Evolutionary conservation across 176 grass and related monocot species (phyloP).

Genomic region (Avena eriantha): DNA sequence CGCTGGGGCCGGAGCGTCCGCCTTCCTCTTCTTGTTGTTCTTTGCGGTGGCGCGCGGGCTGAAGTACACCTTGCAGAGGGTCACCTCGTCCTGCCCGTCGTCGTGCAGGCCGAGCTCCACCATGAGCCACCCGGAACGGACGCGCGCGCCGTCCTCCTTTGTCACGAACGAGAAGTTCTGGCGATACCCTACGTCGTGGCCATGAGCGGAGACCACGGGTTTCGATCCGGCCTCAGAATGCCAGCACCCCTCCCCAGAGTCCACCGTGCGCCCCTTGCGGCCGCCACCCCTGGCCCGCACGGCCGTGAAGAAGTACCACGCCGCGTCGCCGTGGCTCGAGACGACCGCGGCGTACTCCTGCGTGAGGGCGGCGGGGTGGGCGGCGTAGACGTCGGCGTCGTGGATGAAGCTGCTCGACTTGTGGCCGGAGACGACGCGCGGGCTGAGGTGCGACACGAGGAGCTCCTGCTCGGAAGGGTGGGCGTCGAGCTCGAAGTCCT

Average conservation of each 20-base stretch:
- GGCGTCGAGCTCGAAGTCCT: neutral
- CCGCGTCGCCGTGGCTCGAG: slow-evolving; percentile 32
- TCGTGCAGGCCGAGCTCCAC: slow-evolving; percentile 49
- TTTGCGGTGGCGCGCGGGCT: slow-evolving; percentile 29
- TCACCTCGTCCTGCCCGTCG: neutral
- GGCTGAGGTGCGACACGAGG: slow-evolving; percentile 29
- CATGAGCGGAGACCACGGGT: neutral
- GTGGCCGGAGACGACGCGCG: neutral
- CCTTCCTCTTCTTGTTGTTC: slow-evolving; percentile 51
- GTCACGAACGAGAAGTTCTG: slow-evolving; percentile 50
- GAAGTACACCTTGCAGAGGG: slow-evolving; percentile 52
- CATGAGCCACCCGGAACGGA: slow-evolving; percentile 49
- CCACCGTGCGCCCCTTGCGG: slow-evolving; percentile 50
- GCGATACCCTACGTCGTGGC: neutral
- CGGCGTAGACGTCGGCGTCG: slow-evolving; percentile 40
- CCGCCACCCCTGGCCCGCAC: slow-evolving; percentile 33
- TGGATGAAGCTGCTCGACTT: slow-evolving; percentile 26
- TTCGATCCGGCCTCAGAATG: slow-evolving; percentile 45
- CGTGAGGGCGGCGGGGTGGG: neutral
- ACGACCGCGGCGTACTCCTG: neutral
- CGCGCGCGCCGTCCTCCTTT: slow-evolving; percentile 18
- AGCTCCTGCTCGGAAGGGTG: slow-evolving; percentile 45
- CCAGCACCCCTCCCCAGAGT: slow-evolving; percentile 37
- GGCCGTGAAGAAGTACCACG: slow-evolving; percentile 55
- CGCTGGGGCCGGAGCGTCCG: neutral